Conservation (phyloP, 495 filamentous ascomycete species). For the Lineolata rhizophorae region DNA sequence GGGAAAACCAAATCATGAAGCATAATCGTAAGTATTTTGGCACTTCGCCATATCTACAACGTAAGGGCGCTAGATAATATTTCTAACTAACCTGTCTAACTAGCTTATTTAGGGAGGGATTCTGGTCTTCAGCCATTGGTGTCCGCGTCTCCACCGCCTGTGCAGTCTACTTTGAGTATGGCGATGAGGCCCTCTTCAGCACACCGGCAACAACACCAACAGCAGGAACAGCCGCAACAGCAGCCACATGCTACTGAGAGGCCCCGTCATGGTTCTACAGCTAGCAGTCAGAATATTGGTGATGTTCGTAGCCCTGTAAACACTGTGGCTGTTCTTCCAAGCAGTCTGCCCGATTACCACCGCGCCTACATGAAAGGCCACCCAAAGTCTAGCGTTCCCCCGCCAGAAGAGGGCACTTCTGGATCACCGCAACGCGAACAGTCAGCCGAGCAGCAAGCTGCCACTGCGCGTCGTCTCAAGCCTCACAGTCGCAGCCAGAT, state of each 20-base stretch:
- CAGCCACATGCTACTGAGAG: too few species aligned
- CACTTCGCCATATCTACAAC: too few species aligned
- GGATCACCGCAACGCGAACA: conserved; percentile 11
- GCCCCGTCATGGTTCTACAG: too few species aligned
- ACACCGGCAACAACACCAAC: too few species aligned
- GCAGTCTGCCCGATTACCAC: conserved; percentile 74
- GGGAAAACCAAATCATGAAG: conserved; percentile 96
- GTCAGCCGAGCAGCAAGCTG: conserved; percentile 52
- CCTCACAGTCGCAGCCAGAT: conserved; percentile 44
- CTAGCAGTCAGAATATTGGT: conserved; percentile 8
- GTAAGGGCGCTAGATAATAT: too few species aligned
- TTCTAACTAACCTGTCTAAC: too few species aligned
- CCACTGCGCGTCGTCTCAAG: conserved; percentile 51
- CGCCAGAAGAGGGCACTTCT: not conserved
- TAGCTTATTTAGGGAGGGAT: too few species aligned
- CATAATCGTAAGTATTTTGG: conserved; percentile 51
- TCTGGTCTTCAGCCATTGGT: too few species aligned
- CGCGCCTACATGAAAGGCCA: conserved; percentile 59
- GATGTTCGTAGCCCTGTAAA: conserved; percentile 27
- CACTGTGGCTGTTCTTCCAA: conserved; percentile 76
- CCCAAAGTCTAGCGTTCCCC: conserved; percentile 3
- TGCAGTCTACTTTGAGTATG: too few species aligned
- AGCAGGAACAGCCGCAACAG: too few species aligned
- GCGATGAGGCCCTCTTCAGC: too few species aligned
- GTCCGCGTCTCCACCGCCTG: too few species aligned